phyloP scores from a whole-genome alignment of 2,329 filamentous ascomycete genomes.

The Torrubiellomyces zombiae region DNA sequence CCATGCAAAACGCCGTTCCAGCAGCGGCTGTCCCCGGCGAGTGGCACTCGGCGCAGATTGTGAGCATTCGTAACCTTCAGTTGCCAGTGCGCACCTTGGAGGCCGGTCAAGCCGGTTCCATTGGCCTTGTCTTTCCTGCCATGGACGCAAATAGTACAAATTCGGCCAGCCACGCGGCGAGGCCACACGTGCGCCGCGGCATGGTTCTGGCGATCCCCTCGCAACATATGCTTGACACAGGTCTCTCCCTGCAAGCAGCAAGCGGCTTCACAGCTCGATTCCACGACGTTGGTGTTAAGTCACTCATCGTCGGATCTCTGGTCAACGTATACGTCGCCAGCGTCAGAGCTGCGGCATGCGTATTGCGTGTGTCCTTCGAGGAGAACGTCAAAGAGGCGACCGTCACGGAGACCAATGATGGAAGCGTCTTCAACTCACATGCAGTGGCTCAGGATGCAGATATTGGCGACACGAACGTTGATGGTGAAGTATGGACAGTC shows the following conservation, averaged over 20 bases:
- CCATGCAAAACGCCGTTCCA: conserved; percentile 34
- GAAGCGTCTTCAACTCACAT: no score
- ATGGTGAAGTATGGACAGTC: conserved; percentile 19
- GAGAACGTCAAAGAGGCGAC: conserved; percentile 10
- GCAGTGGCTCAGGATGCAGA: no score
- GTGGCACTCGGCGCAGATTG: conserved; percentile 68
- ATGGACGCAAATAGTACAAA: conserved; percentile 1
- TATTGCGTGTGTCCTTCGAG: conserved; percentile 36
- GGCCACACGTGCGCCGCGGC: conserved; percentile 49
- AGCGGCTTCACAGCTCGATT: conserved; percentile 60
- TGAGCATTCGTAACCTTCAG: conserved; percentile 76
- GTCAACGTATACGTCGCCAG: conserved; percentile 81
- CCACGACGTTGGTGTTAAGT: conserved; percentile 40
- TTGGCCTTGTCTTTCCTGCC: conserved; percentile 51
- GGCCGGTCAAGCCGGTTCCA: conserved; percentile 73
- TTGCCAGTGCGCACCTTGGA: conserved; percentile 63
- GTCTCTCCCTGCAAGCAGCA: conserved; percentile 43
- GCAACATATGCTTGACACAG: conserved; percentile 37
- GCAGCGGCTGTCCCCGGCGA: conserved; percentile 40
- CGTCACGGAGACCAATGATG: conserved; percentile 19
- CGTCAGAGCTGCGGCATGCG: conserved; percentile 63
- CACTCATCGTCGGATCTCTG: conserved; percentile 48
- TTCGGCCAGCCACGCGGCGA: conserved; percentile 8
- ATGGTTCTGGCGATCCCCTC: conserved; percentile 61
- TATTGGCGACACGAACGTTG: conserved; percentile 13